Evolutionary conservation across 78 protist species (phyloP), one percentile per base, ranked within the genome.

Genomic region (Planoprotostelium fungivorum): DNA sequence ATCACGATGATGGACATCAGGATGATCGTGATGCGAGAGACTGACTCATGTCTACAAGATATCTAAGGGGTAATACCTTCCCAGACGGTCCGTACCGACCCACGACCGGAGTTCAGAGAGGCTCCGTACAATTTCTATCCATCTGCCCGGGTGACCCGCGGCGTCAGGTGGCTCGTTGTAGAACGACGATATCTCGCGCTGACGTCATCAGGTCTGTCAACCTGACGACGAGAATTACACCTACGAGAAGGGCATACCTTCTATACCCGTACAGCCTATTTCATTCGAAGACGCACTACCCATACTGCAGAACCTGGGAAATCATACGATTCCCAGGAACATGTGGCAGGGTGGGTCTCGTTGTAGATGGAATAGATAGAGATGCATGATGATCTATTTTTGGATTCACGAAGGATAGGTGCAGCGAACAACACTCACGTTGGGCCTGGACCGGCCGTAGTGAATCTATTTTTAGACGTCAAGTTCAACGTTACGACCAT

Each of bases 11-110:
- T n/a, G n/a, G n/a, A n/a, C n/a, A n/a, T n/a, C n/a, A n/a, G n/a
- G n/a, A n/a, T n/a, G n/a, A n/a, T n/a, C n/a, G n/a, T n/a, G n/a
- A n/a, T n/a, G n/a, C n/a, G n/a, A n/a, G n/a, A n/a, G n/a, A n/a
- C n/a, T n/a, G n/a, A n/a, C n/a, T n/a, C n/a, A n/a, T n/a, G n/a
- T n/a, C n/a, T n/a, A n/a, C n/a, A n/a, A 92, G 95, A 34, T 86
- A 36, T 28, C 87, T 29, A 10, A 29, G n/a, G 35, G 96, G 96
- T 23, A 84, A 86, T 23, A 85, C 38, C 37, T 94, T 84, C 36
- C 96, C 96, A n/a, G 73, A 90, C 28, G 96, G 96, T 83, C 94
- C 93, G 1, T 94, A 91, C 90, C 51, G 96, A 1, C 91, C 94
- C 23, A n/a, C 0, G 38, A 29, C 38, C 35, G 0, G 86, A 0